Base-by-base conservation (phyloP, 495 filamentous ascomycete species). In the Geopyxis carbonaria region DNA sequence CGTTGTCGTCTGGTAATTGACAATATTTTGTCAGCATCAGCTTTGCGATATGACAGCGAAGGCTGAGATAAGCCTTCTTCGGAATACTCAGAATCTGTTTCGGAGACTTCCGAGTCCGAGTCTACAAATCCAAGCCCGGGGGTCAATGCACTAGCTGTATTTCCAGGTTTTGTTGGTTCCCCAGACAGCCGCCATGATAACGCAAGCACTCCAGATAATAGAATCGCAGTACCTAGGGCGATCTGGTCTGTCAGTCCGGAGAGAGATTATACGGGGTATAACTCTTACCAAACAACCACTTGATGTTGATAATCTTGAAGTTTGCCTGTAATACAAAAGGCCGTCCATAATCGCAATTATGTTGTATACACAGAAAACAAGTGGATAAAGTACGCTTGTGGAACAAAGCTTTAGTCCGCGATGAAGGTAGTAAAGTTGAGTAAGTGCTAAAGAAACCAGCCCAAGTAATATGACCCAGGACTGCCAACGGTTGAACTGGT, bases 321-420 rank as follows among this genome's bases (percentile, higher is more conserved):
- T 76, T 60, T 99, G 91, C 33, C 72, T 70, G 64, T 95, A 99
- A 59, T 99, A 99, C 38, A 99, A 89, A 38, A 99, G 65, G 13
- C 89, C 89, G 61, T 99, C 91, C 44, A 95, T 64, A 47, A 95
- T 99, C 43, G 89, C 91, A 46, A 93, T 87, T 48, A 99, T 93
- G 66, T 99, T 99, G 65, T 95, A 99, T 45, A 94, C 76, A 71
- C 89, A 99, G 61, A 99, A 99, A 24, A 94, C 84, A 51, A 95
- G 78, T 4, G 89, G 89, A 62, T 99, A 99, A 48, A 99, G 70
- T 35, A 99, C 74, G 60, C 83, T 93, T 13, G 89, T 95, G 37
- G 84, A 93, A 58, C 87, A 84, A 28, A 95, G 66, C 55, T 92
- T 93, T 42, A 99, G 66, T 36, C 89, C 89, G 14, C 80, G 71